Evolutionary conservation across 108 stramenopile genomes (phyloP).

Genomic region (Aurantiochytrium sp.): DNA sequence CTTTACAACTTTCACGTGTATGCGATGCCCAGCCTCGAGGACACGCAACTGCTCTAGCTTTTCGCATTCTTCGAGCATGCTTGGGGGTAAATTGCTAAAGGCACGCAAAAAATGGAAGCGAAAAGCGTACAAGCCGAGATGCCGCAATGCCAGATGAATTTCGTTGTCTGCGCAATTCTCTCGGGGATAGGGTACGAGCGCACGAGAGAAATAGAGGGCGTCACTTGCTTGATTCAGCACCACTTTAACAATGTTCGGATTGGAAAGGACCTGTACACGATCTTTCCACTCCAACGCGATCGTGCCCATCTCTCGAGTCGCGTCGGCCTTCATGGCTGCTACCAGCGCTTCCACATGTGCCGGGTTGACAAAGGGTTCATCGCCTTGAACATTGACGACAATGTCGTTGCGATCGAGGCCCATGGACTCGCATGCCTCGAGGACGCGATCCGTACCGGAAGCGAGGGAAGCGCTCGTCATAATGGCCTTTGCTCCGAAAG

Average conservation of each 20-base stretch:
- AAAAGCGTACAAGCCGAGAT: neutral
- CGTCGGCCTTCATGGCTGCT: neutral
- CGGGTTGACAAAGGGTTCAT: neutral
- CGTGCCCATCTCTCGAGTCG: neutral
- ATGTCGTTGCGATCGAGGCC: neutral
- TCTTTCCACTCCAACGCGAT: neutral
- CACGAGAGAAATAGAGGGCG: neutral
- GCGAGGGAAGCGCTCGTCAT: neutral
- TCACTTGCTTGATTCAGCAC: neutral
- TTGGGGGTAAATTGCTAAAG: neutral
- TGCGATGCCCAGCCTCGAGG: neutral
- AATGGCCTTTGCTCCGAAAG: neutral
- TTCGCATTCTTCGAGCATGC: neutral
- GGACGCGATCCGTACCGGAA: neutral
- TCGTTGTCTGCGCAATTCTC: neutral
- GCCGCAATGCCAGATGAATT: neutral
- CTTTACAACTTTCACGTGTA: neutral
- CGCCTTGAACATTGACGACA: constrained; percentile 6
- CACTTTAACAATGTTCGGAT: constrained; percentile 7
- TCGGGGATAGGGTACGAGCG: neutral
- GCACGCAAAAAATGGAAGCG: neutral
- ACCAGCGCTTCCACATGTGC: neutral
- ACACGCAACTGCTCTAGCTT: neutral
- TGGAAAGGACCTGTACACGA: neutral
- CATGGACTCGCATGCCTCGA: neutral